These are phyloP conservation scores for Volvariella surrecta DNA, from an alignment of 1,284 basidiomycete genomes.

Conservation along the genomic window DNA sequence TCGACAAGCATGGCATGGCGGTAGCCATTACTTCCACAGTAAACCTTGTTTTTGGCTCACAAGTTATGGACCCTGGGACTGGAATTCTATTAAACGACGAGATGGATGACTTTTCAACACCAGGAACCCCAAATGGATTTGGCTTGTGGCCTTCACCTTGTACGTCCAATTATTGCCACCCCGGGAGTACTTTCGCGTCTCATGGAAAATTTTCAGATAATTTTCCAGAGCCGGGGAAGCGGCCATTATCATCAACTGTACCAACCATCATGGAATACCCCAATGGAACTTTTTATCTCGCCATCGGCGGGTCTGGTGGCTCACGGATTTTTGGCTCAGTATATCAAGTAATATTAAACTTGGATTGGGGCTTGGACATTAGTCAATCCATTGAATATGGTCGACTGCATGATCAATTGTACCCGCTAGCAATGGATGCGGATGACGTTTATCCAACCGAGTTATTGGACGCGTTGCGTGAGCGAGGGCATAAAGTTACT, in stretches of 20 bases:
- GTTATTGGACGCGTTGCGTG: constrained; percentile 46
- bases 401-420: constrained; percentile 89
- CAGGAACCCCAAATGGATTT: constrained; percentile 74
- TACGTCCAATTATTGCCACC: constrained; percentile 23
- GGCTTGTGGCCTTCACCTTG: constrained; percentile 83
- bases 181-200: neutral
- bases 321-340: constrained; percentile 79
- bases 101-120: constrained; percentile 88
- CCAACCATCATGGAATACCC: constrained; percentile 75
- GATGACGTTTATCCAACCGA: constrained; percentile 54
- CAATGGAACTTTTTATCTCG: constrained; percentile 64
- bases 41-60: constrained; percentile 83
- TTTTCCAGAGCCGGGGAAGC: constrained; percentile 80
- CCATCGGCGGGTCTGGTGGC: constrained; percentile 83
- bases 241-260: constrained; percentile 78
- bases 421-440: constrained; percentile 55
- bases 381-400: constrained; percentile 79
- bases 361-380: constrained; percentile 76
- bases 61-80: constrained; percentile 75
- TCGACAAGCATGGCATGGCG: constrained; percentile 81
- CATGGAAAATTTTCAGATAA: constrained; percentile 46
- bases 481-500: constrained; percentile 67
- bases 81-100: constrained; percentile 90
- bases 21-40: constrained; percentile 83
- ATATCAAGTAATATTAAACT: constrained; percentile 76